These are phyloP conservation scores for Chytriomyces confervae DNA, from an alignment of 192 early-diverging fungal species.

Conservation along the genomic window DNA sequence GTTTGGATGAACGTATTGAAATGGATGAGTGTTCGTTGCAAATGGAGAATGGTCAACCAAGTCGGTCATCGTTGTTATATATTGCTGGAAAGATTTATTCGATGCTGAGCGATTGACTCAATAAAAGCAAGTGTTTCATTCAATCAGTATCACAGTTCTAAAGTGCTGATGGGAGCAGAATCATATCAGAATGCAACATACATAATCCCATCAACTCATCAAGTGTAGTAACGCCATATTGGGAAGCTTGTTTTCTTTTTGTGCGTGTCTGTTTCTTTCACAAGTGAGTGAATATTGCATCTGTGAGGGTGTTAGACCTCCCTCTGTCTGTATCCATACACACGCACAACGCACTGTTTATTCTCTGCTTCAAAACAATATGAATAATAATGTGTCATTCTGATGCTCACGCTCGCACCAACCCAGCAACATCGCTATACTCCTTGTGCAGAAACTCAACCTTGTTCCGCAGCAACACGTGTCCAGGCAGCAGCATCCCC, in stretches of 20 bases:
- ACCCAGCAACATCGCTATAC: neutral
- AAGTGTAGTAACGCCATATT: too few relatives aligned
- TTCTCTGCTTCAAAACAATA: too few relatives aligned
- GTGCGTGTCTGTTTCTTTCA: too few relatives aligned
- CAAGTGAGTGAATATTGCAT: too few relatives aligned
- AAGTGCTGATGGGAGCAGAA: neutral
- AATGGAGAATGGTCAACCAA: neutral
- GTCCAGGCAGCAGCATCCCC: neutral
- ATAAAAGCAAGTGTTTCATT: neutral
- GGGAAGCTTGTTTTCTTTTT: too few relatives aligned
- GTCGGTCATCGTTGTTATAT: constrained; percentile 24
- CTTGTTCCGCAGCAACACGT: neutral
- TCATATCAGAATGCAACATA: too few relatives aligned
- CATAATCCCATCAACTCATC: too few relatives aligned
- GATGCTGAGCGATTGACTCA: constrained; percentile 18
- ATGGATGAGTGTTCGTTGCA: constrained; percentile 25
- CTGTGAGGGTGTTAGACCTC: too few relatives aligned
- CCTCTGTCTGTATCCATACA: too few relatives aligned
- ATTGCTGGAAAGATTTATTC: constrained; percentile 40
- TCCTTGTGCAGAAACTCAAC: constrained; percentile 4
- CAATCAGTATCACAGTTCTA: neutral
- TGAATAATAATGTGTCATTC: too few relatives aligned
- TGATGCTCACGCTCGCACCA: neutral
- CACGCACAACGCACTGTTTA: too few relatives aligned
- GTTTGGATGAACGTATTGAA: constrained; percentile 31